These are phyloP conservation scores for Hypoxylon sp. DNA, from an alignment of 2,329 filamentous ascomycete genomes.

Conservation along the genomic window DNA sequence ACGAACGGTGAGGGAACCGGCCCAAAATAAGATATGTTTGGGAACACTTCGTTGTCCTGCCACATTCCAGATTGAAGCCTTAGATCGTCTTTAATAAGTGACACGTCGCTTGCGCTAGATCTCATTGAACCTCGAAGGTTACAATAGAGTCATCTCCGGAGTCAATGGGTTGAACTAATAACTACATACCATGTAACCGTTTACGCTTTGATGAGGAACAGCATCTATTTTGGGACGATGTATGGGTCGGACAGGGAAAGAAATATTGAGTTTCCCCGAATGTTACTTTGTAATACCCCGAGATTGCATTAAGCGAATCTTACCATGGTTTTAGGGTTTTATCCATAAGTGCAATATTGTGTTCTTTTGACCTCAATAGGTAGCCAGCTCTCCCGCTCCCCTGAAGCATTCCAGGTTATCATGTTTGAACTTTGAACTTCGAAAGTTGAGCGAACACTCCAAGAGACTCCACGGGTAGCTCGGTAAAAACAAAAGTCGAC, in stretches of 20 bases:
- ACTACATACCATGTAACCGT: neutral
- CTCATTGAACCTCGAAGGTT: neutral
- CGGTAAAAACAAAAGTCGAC: conserved; percentile 15
- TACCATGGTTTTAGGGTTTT: neutral
- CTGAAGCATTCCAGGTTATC: neutral
- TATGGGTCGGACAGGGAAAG: conserved; percentile 14
- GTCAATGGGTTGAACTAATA: conserved; percentile 1
- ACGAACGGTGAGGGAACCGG: neutral
- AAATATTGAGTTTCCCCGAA: conserved; percentile 22
- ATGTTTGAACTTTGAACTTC: neutral
- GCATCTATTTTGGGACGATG: conserved; percentile 15
- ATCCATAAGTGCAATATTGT: neutral
- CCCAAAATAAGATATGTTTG: neutral
- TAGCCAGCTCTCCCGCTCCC: neutral
- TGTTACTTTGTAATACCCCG: conserved; percentile 39
- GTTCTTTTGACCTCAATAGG: neutral
- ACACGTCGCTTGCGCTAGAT: neutral
- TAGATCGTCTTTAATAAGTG: conserved; percentile 8
- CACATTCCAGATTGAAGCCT: neutral
- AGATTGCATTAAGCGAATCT: conserved; percentile 26
- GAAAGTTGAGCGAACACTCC: neutral
- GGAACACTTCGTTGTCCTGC: neutral
- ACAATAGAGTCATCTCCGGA: neutral
- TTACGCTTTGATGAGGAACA: conserved; percentile 8
- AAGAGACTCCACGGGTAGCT: conserved; percentile 7